phyloP scores from a whole-genome alignment of 1,284 basidiomycete species.

The Meira miltonrushii region DNA sequence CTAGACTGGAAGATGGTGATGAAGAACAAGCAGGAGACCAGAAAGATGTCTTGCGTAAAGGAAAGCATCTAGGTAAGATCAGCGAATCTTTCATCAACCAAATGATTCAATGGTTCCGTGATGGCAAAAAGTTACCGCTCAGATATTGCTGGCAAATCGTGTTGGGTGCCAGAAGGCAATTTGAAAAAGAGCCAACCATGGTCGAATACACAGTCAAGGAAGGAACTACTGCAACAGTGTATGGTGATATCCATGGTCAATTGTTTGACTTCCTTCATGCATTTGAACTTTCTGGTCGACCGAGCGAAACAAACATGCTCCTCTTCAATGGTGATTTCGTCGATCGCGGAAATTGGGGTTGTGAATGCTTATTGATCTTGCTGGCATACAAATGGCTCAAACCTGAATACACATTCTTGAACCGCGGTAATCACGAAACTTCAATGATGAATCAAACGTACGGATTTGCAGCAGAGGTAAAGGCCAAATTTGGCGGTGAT shows the following conservation, averaged over 20 bases:
- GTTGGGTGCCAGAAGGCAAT: conserved; percentile 72
- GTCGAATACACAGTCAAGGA: conserved; percentile 73
- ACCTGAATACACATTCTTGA: conserved; percentile 45
- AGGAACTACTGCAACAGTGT: conserved; percentile 59
- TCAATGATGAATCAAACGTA: conserved; percentile 66
- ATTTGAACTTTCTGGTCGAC: conserved; percentile 70
- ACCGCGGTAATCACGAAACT: conserved; percentile 93
- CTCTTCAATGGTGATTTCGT: conserved; percentile 58
- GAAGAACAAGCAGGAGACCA: conserved; percentile 70
- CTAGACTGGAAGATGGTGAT: conserved; percentile 27
- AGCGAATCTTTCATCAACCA: conserved; percentile 68
- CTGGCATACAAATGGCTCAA: conserved; percentile 85
- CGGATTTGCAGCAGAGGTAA: conserved; percentile 93
- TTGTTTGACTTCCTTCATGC: conserved; percentile 90
- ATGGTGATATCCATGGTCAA: conserved; percentile 53
- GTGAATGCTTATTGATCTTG: conserved; percentile 88
- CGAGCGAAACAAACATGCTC: conserved; percentile 40
- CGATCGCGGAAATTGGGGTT: conserved; percentile 93
- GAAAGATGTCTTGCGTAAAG: conserved; percentile 55
- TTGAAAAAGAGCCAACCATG: conserved; percentile 73
- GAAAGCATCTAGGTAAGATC: conserved; percentile 50
- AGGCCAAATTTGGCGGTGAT: conserved; percentile 55
- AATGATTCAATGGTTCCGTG: conserved; percentile 90
- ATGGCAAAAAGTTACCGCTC: conserved; percentile 74
- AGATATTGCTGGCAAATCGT: conserved; percentile 87